Base-by-base conservation (phyloP, 148 eudicot genomes). In the Rhododendron molle region DNA sequence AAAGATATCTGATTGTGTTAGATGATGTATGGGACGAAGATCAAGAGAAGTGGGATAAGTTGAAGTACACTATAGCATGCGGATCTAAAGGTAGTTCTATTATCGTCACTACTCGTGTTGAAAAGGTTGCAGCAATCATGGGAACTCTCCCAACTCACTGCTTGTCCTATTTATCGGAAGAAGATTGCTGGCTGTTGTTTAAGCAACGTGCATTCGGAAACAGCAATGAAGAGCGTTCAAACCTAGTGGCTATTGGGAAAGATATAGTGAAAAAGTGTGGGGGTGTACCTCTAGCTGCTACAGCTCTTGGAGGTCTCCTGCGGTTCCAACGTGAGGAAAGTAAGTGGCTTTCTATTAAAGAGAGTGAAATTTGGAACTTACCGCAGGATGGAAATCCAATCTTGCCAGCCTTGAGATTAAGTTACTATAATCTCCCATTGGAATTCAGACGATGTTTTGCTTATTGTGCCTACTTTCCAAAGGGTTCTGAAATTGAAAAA, bases 241-340 rank as follows among this genome's bases (percentile, higher is more conserved):
- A 54, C 44, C 83, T 81, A 2, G 43, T 81, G n/a, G 46, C 43
- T 11, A 81, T 81, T 54, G 83, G 83, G 7, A 54, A 56, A 18
- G 23, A 54, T 4, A 54, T 50, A 30, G 83, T 32, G 44, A 49
- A 47, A 21, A 79, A 38, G 38, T 79, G 82, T 49, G 21, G 60
- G 60, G 82, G 82, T 14, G 82, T 60, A 14, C 38, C 84, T 72
- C 62, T 60, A 40, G 84, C 50, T 36, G 84, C 84, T 3, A 82
- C 11, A 10, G 62, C 84, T 16, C 74, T 82, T 3, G 52, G 84
- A 58, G 50, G 74, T 20, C 16, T 82, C 2, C 2, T 82, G 84
- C 20, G 34, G 46, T 36, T 23, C 34, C 23, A 82, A 60, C 3
- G 73, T 3, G 74, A 82, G 18, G 84, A 82, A 26, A 58, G 40